These are phyloP conservation scores for Bruguiera parviflora DNA, from an alignment of 345 rosid genomes.

Conservation along the genomic window DNA sequence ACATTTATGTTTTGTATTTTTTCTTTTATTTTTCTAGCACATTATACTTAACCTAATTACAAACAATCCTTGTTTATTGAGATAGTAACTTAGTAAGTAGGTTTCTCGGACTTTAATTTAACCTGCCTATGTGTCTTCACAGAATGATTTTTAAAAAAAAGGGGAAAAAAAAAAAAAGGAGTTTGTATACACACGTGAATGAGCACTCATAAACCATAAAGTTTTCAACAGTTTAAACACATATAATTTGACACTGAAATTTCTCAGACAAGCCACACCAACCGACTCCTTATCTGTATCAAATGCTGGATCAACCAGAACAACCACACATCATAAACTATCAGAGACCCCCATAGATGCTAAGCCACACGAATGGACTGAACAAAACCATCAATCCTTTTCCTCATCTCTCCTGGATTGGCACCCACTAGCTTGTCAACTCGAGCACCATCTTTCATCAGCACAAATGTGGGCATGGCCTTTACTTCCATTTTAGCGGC, in stretches of 20 bases:
- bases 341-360: neutral
- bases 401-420: slow-evolving; percentile 85
- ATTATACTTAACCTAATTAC: too few relatives aligned
- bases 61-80: too few relatives aligned
- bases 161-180: too few relatives aligned
- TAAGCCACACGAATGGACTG: slow-evolving; percentile 50
- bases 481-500: slow-evolving; percentile 61
- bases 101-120: too few relatives aligned
- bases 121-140: too few relatives aligned
- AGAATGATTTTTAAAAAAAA: too few relatives aligned
- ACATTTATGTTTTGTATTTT: too few relatives aligned
- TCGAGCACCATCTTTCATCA: slow-evolving; percentile 57
- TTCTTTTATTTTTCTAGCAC: too few relatives aligned
- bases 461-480: slow-evolving; percentile 93
- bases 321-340: slow-evolving; percentile 14
- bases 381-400: slow-evolving; percentile 60
- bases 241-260: neutral
- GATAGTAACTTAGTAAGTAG: too few relatives aligned
- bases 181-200: too few relatives aligned
- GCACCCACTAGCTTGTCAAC: slow-evolving; percentile 86
- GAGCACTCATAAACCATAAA: too few relatives aligned
- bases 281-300: neutral
- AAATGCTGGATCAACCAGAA: neutral
- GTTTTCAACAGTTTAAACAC: neutral
- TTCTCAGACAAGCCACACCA: slow-evolving; percentile 1